Conservation (phyloP, 768 basidiomycete species). For the Lactifluus volemus region DNA sequence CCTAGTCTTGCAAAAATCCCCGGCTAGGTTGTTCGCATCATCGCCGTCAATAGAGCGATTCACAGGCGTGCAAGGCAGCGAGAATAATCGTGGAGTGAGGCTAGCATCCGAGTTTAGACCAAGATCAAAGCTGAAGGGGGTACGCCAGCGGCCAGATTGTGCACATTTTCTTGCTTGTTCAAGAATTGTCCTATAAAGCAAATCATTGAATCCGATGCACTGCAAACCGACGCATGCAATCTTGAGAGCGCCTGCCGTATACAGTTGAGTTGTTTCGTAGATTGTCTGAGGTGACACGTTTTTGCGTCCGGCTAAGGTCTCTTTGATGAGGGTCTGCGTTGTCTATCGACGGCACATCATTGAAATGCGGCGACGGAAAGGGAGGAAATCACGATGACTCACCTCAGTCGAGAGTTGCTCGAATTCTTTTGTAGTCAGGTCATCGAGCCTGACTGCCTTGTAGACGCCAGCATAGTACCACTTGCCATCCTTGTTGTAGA, state of each 20-base stretch:
- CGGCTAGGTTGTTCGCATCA: background rate
- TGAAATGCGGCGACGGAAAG: background rate
- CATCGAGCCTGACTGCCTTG: constrained; percentile 53
- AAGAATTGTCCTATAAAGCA: constrained; percentile 53
- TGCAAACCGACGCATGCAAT: constrained; percentile 67
- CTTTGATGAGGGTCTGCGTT: constrained; percentile 55
- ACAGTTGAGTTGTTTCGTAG: constrained; percentile 68
- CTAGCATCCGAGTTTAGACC: constrained; percentile 4
- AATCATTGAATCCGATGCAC: constrained; percentile 67
- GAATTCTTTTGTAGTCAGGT: constrained; percentile 63
- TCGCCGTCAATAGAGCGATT: background rate
- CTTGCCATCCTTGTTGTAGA: constrained; percentile 69
- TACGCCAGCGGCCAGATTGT: constrained; percentile 27
- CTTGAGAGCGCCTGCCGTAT: constrained; percentile 61
- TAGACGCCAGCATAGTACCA: constrained; percentile 86
- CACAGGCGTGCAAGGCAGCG: constrained; percentile 11
- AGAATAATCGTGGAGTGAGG: constrained; percentile 14
- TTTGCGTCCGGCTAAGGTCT: constrained; percentile 61
- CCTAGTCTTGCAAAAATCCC: constrained; percentile 6
- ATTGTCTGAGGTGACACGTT: constrained; percentile 71
- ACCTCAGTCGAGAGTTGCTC: constrained; percentile 58
- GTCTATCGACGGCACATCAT: constrained; percentile 35
- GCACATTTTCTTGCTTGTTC: constrained; percentile 49
- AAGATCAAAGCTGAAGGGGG: constrained; percentile 17
- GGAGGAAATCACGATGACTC: background rate